Conservation (phyloP, 768 basidiomycete genomes). For the Lactarius evosmus region DNA sequence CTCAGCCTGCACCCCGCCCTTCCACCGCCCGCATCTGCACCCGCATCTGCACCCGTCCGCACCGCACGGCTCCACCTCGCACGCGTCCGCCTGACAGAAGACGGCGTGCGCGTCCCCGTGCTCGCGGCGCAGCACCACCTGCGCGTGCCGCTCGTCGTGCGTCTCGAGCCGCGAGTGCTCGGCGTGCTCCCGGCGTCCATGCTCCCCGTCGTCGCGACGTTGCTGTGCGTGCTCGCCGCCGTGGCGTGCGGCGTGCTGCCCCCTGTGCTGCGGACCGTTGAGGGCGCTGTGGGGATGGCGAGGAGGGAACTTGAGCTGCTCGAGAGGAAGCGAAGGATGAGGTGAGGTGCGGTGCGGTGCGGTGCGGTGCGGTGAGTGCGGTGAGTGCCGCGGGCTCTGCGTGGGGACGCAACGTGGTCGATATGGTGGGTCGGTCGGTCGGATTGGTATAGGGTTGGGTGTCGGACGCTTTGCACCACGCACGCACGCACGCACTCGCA, state of each 20-base stretch:
- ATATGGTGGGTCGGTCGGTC: too few species aligned
- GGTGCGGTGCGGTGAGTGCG: too few species aligned
- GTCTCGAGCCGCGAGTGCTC: slow-evolving; percentile 58
- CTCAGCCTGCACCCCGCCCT: slow-evolving; percentile 2
- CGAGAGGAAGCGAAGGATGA: neutral
- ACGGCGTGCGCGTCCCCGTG: slow-evolving; percentile 49
- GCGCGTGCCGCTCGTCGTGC: slow-evolving; percentile 48
- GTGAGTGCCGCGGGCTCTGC: too few species aligned
- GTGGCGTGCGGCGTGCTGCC: slow-evolving; percentile 25
- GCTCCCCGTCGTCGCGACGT: slow-evolving; percentile 34
- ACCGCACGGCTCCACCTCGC: slow-evolving; percentile 50
- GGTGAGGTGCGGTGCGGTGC: too few species aligned
- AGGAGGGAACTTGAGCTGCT: slow-evolving; percentile 23
- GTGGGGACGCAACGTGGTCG: too few species aligned
- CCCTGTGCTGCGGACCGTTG: slow-evolving; percentile 18
- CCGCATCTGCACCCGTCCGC: neutral
- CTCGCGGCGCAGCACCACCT: too few species aligned
- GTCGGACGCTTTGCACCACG: too few species aligned
- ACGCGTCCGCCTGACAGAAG: slow-evolving; percentile 51
- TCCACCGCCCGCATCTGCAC: neutral
- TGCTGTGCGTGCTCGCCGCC: slow-evolving; percentile 32
- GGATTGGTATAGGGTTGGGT: too few species aligned
- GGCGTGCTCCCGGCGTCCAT: slow-evolving; percentile 57
- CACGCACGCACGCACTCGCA: too few species aligned
- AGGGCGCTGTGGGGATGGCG: slow-evolving; percentile 22